Conservation (phyloP, 164 flowering plant genomes). For the Umbilicus rupestris region DNA sequence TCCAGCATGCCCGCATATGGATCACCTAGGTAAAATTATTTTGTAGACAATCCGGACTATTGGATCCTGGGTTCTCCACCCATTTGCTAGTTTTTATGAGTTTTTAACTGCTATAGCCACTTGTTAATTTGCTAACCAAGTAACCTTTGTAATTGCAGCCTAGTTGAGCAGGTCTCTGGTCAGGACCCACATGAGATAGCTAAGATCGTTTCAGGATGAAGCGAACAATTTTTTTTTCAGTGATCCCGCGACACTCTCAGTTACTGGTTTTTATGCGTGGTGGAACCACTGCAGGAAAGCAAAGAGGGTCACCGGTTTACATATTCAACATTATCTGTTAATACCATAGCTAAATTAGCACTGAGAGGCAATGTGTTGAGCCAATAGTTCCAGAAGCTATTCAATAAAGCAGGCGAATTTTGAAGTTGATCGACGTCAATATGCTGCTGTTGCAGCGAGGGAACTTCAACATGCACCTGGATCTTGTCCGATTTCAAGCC, state of each 20-base stretch:
- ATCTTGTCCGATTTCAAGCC: neutral
- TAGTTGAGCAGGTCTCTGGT: constrained; percentile 27
- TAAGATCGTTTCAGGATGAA: constrained; percentile 12
- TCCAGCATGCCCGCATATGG: constrained; percentile 17
- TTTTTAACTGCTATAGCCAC: neutral
- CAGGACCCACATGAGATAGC: constrained; percentile 14
- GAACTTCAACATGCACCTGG: neutral
- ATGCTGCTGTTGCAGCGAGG: neutral
- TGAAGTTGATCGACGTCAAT: neutral
- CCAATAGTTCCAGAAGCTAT: neutral
- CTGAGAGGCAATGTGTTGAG: neutral
- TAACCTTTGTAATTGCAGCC: constrained; percentile 16
- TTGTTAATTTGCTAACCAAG: neutral
- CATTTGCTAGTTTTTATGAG: neutral
- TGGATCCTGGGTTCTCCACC: neutral
- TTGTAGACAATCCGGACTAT: neutral
- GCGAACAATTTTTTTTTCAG: neutral
- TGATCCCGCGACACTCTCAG: neutral
- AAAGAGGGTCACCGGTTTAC: neutral
- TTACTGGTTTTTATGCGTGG: neutral
- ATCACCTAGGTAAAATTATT: constrained; percentile 16
- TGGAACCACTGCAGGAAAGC: neutral
- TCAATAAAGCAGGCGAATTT: neutral
- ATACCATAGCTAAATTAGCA: neutral
- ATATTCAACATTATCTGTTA: neutral